phyloP scores from a whole-genome alignment of 2,329 filamentous ascomycete genomes.

The Aureobasidium sp. region DNA sequence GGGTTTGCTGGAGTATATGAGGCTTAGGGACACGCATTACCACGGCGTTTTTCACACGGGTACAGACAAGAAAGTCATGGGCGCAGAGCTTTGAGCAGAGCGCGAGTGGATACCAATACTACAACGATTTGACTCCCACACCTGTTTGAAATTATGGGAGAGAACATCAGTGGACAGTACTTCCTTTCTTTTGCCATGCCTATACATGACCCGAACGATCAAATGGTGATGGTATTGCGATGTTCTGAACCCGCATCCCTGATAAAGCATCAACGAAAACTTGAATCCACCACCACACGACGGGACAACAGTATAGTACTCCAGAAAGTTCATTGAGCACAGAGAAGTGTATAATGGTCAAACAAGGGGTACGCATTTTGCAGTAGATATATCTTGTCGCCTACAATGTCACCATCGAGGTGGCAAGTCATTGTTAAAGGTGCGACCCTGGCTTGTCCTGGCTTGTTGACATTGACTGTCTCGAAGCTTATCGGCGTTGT shows the following conservation, averaged over 20 bases:
- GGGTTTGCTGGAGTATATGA: not conserved
- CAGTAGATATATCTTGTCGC: not conserved
- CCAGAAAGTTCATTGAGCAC: no score
- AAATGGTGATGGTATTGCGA: no score
- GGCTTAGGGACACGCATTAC: conserved; percentile 1
- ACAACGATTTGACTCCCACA: not conserved
- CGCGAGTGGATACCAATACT: not conserved
- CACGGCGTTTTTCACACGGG: not conserved
- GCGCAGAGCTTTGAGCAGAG: not conserved
- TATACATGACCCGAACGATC: no score
- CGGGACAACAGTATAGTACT: no score
- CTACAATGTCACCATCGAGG: not conserved
- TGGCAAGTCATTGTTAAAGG: not conserved
- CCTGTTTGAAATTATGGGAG: not conserved
- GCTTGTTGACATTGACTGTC: not conserved
- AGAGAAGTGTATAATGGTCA: not conserved
- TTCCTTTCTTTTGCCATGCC: not conserved
- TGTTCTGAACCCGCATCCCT: not conserved
- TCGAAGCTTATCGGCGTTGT: not conserved
- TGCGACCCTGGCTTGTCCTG: not conserved
- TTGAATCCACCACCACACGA: not conserved
- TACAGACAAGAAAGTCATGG: not conserved
- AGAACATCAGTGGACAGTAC: not conserved
- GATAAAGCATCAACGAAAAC: not conserved
- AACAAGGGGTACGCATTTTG: no score